Evolutionary conservation across 169 alveolate species (phyloP), one percentile per base, ranked within the genome.

Genomic region (Eimeria maxima): DNA sequence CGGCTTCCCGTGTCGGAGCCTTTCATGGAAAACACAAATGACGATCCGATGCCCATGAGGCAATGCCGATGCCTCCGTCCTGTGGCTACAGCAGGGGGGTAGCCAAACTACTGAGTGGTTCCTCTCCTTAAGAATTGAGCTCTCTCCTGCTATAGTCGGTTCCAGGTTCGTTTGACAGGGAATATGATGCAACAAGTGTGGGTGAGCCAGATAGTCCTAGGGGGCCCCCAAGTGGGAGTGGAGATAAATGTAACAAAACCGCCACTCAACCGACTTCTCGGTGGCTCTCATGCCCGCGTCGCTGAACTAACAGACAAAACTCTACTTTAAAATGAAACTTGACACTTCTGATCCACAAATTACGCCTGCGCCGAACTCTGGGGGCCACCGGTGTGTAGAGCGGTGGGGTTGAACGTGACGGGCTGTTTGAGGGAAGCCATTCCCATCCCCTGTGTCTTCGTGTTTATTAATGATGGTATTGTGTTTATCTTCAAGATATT

Each of bases 331-430:
- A 87, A 87, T 44, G 93, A 24, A 18, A 83, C 29, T 22, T 11
- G 20, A 83, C 47, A 11, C 45, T 14, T 29, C 29, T 50, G 73
- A 2, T 55, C 29, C 57, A 42, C 10, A 24, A 45, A 22, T 22
- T 47, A 45, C 88, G 20, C 88, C 63, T n/a, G 63, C 24, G 65
- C 4, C n/a, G 88, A 65, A 67, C 44, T 44, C 63, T 13, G 63
- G 88, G 88, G 88, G 67, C 73, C 69, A 83, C 89, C 67, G 67
- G 76, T 53, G 91, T 50, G 91, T 83, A 27, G 53, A n/a, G 91
- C 67, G 91, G 91, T 83, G 91, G 91, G 91, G 91, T 83, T 63
- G 91, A 42, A 22, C 76, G 53, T 11, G 53, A 38, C 50, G 81
- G 81, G 81, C 81, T 71, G 81, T 33, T 71, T 38, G 81, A 29